Conservation (phyloP, 169 alveolate genomes). For the Theileria annulata region DNA sequence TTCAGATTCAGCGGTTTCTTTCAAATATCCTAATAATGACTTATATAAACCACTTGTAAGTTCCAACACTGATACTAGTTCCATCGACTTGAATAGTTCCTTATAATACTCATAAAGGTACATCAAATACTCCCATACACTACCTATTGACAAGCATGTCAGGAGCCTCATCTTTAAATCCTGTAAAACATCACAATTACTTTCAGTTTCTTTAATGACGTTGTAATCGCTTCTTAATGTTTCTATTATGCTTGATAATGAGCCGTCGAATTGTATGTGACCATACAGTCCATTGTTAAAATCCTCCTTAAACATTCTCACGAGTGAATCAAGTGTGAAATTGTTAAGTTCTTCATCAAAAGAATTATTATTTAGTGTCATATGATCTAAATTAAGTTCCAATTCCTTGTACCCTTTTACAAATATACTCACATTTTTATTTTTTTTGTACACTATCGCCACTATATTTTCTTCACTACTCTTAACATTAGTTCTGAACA, state of each 20-base stretch:
- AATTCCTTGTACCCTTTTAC: background rate
- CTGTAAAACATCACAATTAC: background rate
- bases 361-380: background rate
- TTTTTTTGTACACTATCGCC: background rate
- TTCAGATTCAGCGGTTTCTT: background rate
- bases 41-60: constrained; percentile 17
- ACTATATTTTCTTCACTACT: background rate
- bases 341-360: background rate
- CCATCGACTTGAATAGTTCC: background rate
- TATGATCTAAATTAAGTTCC: background rate
- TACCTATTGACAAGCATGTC: constrained; percentile 36
- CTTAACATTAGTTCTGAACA: background rate
- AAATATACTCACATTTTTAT: background rate
- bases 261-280: background rate
- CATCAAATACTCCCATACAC: constrained; percentile 42
- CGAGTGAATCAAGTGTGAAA: constrained; percentile 1
- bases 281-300: background rate
- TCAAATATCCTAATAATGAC: background rate
- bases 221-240: background rate
- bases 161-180: background rate
- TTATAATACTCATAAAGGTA: constrained; percentile 27
- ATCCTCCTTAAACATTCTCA: background rate
- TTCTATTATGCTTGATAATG: constrained; percentile 3
- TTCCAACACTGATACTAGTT: background rate
- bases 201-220: background rate